phyloP scores from a whole-genome alignment of 1,284 basidiomycete species.

The Coriolopsis trogii region DNA sequence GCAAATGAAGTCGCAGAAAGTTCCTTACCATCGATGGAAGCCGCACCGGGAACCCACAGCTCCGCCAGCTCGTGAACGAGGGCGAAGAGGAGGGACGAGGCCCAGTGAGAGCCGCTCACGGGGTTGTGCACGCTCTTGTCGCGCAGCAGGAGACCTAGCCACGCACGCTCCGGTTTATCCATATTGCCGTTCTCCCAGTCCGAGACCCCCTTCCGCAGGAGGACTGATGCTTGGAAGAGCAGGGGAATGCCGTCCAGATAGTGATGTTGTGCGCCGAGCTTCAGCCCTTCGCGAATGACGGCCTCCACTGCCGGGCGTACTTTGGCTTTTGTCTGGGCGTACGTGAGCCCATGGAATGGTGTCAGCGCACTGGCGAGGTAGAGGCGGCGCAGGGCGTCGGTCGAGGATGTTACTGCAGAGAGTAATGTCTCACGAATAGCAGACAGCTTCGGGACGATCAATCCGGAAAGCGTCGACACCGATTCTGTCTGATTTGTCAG shows the following conservation, averaged over 20 bases:
- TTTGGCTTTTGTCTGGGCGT: conserved; percentile 68
- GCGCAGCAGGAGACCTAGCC: conserved; percentile 68
- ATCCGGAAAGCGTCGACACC: conserved; percentile 13
- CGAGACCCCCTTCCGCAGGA: conserved; percentile 43
- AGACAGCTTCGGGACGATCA: conserved; percentile 34
- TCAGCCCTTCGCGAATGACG: conserved; percentile 83
- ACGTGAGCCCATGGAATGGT: conserved; percentile 64
- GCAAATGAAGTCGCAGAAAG: neutral
- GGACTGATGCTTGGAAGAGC: conserved; percentile 61
- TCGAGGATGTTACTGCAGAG: conserved; percentile 40
- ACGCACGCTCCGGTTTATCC: conserved; percentile 48
- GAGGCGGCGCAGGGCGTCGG: conserved; percentile 57
- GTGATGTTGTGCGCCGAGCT: conserved; percentile 81
- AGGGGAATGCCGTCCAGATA: conserved; percentile 75
- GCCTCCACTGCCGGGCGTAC: conserved; percentile 60
- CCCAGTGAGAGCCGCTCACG: conserved; percentile 68
- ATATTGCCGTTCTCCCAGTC: conserved; percentile 34
- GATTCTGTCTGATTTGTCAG: conserved; percentile 41
- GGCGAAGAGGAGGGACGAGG: conserved; percentile 73
- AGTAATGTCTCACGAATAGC: conserved; percentile 52
- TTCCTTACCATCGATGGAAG: conserved; percentile 52
- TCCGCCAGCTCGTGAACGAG: conserved; percentile 72
- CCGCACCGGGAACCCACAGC: conserved; percentile 47
- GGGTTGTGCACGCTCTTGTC: conserved; percentile 68
- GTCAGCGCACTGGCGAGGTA: conserved; percentile 75